Conservation (phyloP, 345 rosid species). For the Euclidium syriacum region DNA sequence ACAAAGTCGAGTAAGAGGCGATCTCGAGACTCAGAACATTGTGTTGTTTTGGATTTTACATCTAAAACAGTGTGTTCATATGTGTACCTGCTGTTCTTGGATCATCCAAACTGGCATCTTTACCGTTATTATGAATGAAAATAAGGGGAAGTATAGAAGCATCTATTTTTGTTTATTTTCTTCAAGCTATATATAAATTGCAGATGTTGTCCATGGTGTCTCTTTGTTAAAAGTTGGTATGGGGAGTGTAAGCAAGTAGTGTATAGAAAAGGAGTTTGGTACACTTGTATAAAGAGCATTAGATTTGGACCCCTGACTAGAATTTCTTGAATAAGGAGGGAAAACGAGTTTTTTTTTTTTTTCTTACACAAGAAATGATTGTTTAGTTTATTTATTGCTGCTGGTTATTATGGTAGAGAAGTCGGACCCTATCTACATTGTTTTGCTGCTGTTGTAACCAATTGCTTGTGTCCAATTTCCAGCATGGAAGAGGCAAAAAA, state of each 20-base stretch:
- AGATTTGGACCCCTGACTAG: neutral
- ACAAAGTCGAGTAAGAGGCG: neutral
- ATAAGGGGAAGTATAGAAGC: neutral
- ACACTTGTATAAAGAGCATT: neutral
- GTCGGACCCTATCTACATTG: neutral
- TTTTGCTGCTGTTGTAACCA: neutral
- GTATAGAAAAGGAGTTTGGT: neutral
- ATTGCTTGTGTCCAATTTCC: neutral
- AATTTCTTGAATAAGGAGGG: neutral
- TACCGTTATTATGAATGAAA: neutral
- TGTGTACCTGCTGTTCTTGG: neutral
- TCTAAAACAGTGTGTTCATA: neutral
- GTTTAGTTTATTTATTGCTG: neutral
- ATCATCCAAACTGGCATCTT: neutral
- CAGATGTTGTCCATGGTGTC: neutral
- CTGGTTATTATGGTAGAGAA: neutral
- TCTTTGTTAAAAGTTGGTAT: neutral
- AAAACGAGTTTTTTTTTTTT: neutral
- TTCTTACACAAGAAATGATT: neutral
- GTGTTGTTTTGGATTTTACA: neutral
- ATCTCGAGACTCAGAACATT: neutral
- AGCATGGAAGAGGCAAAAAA: slow-evolving; percentile 98
- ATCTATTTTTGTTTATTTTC: neutral
- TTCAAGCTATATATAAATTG: neutral
- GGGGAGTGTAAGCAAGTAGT: neutral